Base-by-base conservation (phyloP, 805 yeast genomes). In the Sugiyamaella marilandica region DNA sequence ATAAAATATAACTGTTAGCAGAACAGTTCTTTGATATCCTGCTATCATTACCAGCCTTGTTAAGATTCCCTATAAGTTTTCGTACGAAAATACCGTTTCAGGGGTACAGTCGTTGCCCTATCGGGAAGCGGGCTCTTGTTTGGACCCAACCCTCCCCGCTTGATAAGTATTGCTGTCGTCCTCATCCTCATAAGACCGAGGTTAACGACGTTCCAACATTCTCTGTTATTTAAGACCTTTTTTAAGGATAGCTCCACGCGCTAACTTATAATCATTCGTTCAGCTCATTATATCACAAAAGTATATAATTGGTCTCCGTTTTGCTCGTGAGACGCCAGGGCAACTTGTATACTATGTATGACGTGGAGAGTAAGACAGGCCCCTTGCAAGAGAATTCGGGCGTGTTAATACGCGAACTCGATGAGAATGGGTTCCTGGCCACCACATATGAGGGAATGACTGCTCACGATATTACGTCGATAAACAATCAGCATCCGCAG, bases 401-500 rank as follows among this genome's bases (percentile, higher is more conserved):
- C 18, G 24, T 53, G 34, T 16, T 53, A 13, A 43, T 55, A 13
- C 49, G 44, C 37, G 62, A 60, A 53, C 41, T 48, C 35, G 63
- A 60, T 48, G 58, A 56, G 43, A 60, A 60, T 47, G 63, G 63
- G 26, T 45, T 45, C 14, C 48, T 57, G 47, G 44, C 57, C n/a
- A 45, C 51, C 11, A 44, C 57, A 10, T 57, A 59, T 36, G 60
- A 55, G 41, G 62, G 62, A 11, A 21, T 51, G 16, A 21, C 13
- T 16, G 35, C 47, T n/a, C 33, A 24, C 26, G 51, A 52, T 26
- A 43, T 47, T 37, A 32, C 53, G 47, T 24, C 53, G 31, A 31
- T 43, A 14, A 34, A 18, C 2, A 33, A 43, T 11, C 44, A 31
- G 45, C 35, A 14, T 7, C 37, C 47, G 10, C 36, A 32, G 33